phyloP scores from a whole-genome alignment of 2,329 filamentous ascomycete species.

The Fusarium pseudoanthophilum region DNA sequence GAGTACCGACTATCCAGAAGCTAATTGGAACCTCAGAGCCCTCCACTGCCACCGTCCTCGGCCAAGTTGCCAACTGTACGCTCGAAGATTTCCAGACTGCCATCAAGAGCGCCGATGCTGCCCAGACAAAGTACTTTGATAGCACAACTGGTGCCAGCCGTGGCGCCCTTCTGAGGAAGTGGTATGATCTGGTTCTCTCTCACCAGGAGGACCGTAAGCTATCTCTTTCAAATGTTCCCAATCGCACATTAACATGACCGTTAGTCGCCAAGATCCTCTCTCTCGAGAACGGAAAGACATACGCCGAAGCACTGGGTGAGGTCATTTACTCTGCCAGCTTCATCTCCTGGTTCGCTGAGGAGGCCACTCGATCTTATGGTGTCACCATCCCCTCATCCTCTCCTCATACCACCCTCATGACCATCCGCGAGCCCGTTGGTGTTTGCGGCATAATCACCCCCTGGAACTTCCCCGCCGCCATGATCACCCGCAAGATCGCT shows the following conservation, averaged over 20 bases:
- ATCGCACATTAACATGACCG: not conserved
- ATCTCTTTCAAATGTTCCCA: not conserved
- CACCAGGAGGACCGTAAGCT: conserved; percentile 44
- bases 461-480: conserved; percentile 46
- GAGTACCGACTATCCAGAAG: not conserved
- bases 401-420: conserved; percentile 74
- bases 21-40: conserved; percentile 35
- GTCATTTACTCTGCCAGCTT: conserved; percentile 65
- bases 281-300: conserved; percentile 67
- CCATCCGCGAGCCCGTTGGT: conserved; percentile 65
- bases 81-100: conserved; percentile 44
- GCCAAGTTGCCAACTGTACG: conserved; percentile 43
- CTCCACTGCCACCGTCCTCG: conserved; percentile 44
- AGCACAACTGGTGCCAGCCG: conserved; percentile 44
- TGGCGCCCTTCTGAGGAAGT: conserved; percentile 44
- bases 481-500: conserved; percentile 54
- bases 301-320: conserved; percentile 64
- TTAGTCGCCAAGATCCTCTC: conserved; percentile 52
- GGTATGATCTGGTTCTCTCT: conserved; percentile 43
- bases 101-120: conserved; percentile 43
- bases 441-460: conserved; percentile 60
- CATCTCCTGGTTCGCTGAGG: conserved; percentile 66
- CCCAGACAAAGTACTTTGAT: conserved; percentile 43
- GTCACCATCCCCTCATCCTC: conserved; percentile 68
- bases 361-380: conserved; percentile 65